Conservation (phyloP, 78 protist genomes). For the Dictyostelium brefeldianum region DNA sequence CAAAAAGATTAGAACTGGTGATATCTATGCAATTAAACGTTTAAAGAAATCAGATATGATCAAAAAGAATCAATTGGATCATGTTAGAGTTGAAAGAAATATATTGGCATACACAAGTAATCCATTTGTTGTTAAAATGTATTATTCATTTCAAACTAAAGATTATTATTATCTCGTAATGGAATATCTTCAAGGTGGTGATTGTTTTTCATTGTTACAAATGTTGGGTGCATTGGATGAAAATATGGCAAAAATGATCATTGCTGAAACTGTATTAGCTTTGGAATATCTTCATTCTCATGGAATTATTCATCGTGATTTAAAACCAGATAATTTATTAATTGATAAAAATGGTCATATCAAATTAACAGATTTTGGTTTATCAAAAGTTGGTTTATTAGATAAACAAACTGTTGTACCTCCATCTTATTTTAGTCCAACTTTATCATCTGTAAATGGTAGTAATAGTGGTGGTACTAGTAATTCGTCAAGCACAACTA, state of each 20-base stretch:
- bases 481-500: not conserved
- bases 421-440: slow-evolving; percentile 11
- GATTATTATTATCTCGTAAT: slow-evolving; percentile 87
- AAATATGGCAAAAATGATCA: slow-evolving; percentile 80
- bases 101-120: slow-evolving; percentile 68
- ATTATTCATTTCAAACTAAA: slow-evolving; percentile 81
- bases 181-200: slow-evolving; percentile 92
- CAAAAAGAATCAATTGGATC: slow-evolving; percentile 83
- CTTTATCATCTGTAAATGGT: not conserved
- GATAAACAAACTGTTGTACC: slow-evolving; percentile 61
- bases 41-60: slow-evolving; percentile 84
- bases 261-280: slow-evolving; percentile 85
- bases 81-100: slow-evolving; percentile 79
- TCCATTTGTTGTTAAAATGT: slow-evolving; percentile 84
- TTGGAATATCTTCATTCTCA: slow-evolving; percentile 81
- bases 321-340: slow-evolving; percentile 84
- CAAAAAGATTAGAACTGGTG: slow-evolving; percentile 83
- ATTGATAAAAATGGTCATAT: slow-evolving; percentile 85
- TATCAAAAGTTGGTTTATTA: slow-evolving; percentile 66
- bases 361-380: slow-evolving; percentile 85
- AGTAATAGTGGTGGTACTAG: not conserved
- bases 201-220: slow-evolving; percentile 75
- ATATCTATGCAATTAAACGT: slow-evolving; percentile 94
- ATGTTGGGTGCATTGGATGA: slow-evolving; percentile 84
- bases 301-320: slow-evolving; percentile 84